Evolutionary conservation across 1,284 basidiomycete genomes (phyloP).

Genomic region (Fomitopsis pinicola): DNA sequence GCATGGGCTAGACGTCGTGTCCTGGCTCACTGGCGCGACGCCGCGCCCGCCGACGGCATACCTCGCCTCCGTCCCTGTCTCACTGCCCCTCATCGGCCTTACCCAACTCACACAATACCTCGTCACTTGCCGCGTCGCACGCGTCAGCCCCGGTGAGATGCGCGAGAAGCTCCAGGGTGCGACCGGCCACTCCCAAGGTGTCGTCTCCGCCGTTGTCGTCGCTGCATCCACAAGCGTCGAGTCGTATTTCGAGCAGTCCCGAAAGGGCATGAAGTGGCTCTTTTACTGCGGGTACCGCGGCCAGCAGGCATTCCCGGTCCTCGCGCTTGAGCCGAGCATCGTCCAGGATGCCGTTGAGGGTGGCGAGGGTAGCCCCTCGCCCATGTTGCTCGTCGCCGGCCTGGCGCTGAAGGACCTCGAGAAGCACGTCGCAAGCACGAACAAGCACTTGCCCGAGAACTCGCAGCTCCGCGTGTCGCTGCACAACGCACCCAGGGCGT

Average conservation of each 20-base stretch:
- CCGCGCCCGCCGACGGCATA: constrained; percentile 82
- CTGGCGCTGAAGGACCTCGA: constrained; percentile 77
- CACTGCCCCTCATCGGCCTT: constrained; percentile 92
- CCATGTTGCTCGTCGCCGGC: constrained; percentile 91
- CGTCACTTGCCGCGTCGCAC: constrained; percentile 70
- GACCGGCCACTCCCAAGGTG: constrained; percentile 96
- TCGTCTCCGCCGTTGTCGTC: constrained; percentile 89
- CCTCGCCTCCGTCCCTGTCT: constrained; percentile 92
- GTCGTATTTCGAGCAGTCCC: constrained; percentile 70
- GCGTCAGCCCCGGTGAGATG: constrained; percentile 78
- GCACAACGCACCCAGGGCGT: constrained; percentile 87
- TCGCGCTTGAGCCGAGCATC: constrained; percentile 86
- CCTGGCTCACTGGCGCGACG: constrained; percentile 77
- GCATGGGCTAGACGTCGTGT: constrained; percentile 77
- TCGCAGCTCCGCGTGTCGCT: constrained; percentile 85
- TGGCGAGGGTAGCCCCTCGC: constrained; percentile 89
- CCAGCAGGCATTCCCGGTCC: constrained; percentile 92
- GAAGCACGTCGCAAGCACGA: constrained; percentile 84
- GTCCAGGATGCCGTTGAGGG: constrained; percentile 87
- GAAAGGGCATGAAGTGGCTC: constrained; percentile 86
- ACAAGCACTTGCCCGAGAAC: constrained; percentile 77
- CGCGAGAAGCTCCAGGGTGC: constrained; percentile 76
- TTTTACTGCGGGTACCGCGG: constrained; percentile 94
- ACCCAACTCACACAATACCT: constrained; percentile 96
- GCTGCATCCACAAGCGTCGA: constrained; percentile 78